Conservation (phyloP, 768 basidiomycete genomes). For the Russula ochroleuca region DNA sequence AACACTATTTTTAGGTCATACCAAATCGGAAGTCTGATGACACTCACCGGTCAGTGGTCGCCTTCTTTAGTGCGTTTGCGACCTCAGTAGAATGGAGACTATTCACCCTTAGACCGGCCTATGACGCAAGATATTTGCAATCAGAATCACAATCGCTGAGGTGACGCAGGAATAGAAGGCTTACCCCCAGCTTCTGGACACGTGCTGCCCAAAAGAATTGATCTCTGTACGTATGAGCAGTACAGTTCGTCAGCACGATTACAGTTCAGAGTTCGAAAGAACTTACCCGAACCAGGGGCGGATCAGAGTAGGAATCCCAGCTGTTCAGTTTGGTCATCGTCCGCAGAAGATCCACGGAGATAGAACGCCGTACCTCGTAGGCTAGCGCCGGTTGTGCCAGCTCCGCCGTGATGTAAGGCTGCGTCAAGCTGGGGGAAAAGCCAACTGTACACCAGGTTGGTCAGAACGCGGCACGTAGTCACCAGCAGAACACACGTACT, state of each 20-base stretch:
- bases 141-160: neutral
- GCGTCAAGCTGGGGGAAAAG: constrained; percentile 58
- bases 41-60: constrained; percentile 49
- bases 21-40: neutral
- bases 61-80: constrained; percentile 50
- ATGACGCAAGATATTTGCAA: neutral
- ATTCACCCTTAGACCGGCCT: constrained; percentile 50
- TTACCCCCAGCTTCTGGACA: constrained; percentile 58
- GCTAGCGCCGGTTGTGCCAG: constrained; percentile 67
- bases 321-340: constrained; percentile 25
- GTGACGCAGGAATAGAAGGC: constrained; percentile 24
- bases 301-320: constrained; percentile 63
- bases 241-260: constrained; percentile 6
- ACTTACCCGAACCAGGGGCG: constrained; percentile 62
- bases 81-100: constrained; percentile 47
- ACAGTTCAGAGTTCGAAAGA: neutral
- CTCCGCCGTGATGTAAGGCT: constrained; percentile 64
- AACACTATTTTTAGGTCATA: neutral
- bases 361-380: constrained; percentile 39
- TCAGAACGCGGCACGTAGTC: neutral
- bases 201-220: constrained; percentile 63
- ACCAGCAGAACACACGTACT: constrained; percentile 33
- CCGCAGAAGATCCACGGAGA: neutral
- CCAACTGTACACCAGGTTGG: constrained; percentile 39
- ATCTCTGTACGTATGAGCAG: constrained; percentile 34